Conservation (phyloP, 106 monocot genomes). For the Gastrodia elata region DNA sequence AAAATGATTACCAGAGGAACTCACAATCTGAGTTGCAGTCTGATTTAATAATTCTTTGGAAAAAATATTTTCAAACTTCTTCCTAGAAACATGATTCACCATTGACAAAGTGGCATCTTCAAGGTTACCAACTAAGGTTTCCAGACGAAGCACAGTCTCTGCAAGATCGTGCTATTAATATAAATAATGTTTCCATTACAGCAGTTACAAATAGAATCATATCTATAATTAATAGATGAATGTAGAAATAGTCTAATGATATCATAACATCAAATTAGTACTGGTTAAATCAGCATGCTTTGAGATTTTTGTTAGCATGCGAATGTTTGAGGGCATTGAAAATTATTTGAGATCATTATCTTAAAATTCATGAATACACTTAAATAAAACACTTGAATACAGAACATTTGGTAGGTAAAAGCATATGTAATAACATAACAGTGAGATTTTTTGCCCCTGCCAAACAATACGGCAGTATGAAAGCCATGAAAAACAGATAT, state of each 20-base stretch:
- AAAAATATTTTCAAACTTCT: constrained; percentile 10
- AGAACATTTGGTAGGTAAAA: not conserved
- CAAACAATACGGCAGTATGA: not conserved
- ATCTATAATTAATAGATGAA: not conserved
- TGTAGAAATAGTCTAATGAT: not conserved
- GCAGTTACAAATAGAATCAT: not conserved
- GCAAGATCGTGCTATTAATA: constrained; percentile 18
- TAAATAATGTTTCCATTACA: not conserved
- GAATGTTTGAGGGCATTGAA: not conserved
- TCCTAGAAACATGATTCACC: constrained; percentile 30
- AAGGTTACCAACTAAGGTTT: constrained; percentile 65
- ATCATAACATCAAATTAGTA: not conserved
- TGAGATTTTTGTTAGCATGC: not conserved
- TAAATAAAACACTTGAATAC: not conserved
- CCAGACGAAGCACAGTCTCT: constrained; percentile 56
- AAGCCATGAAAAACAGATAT: not conserved
- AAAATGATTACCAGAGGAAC: not conserved
- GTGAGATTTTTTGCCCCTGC: not conserved
- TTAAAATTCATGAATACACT: not conserved
- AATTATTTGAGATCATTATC: not conserved
- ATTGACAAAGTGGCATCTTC: constrained; percentile 58
- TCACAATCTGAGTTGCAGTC: constrained; percentile 15
- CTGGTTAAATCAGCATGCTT: not conserved
- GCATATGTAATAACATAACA: not conserved
- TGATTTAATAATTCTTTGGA: constrained; percentile 13